A percentile compares a stretch with the other conserved stretches of the same genome.
phyloP scores from a whole-genome alignment of 1,284 basidiomycete species.

The Cutaneotrichosporon sp. region DNA sequence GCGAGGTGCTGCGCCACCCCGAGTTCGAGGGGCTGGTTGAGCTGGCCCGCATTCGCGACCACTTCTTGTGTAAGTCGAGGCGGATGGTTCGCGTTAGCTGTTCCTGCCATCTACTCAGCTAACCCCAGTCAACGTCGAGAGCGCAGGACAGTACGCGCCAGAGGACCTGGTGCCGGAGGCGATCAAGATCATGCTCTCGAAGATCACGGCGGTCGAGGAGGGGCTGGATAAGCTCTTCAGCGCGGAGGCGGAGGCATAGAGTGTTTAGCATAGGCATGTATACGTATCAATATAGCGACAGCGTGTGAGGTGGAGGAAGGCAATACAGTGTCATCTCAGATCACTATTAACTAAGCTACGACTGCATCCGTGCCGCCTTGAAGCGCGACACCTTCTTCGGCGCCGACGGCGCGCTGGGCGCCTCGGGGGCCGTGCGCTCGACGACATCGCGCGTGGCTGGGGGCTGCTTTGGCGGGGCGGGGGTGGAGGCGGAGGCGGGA shows the following conservation, averaged over 20 bases:
- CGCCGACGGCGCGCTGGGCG: neutral
- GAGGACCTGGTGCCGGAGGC: slow-evolving; percentile 82
- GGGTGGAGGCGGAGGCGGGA: neutral
- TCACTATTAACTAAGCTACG: slow-evolving; percentile 3
- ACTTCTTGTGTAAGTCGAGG: slow-evolving; percentile 76
- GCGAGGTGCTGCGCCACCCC: slow-evolving; percentile 88
- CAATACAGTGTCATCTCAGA: slow-evolving; percentile 5
- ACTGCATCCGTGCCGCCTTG: slow-evolving; percentile 39
- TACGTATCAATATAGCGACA: neutral
- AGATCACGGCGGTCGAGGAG: slow-evolving; percentile 60
- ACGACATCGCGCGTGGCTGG: slow-evolving; percentile 6
- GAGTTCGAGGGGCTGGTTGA: slow-evolving; percentile 87
- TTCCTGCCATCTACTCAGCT: neutral
- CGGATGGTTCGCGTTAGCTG: neutral
- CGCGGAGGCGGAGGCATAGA: slow-evolving; percentile 7
- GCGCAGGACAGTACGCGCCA: slow-evolving; percentile 82
- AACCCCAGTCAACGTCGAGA: slow-evolving; percentile 78
- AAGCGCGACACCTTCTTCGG: slow-evolving; percentile 48
- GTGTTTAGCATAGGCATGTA: slow-evolving; percentile 7
- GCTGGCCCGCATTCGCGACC: slow-evolving; percentile 84
- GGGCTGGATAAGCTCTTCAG: slow-evolving; percentile 46
- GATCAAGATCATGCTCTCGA: slow-evolving; percentile 77
- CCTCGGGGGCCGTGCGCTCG: slow-evolving; percentile 3
- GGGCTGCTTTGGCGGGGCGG: neutral
- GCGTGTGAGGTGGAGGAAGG: slow-evolving; percentile 1